Base-by-base conservation (phyloP, 192 early-diverging fungal genomes). In the Mycoemilia scoparia region DNA sequence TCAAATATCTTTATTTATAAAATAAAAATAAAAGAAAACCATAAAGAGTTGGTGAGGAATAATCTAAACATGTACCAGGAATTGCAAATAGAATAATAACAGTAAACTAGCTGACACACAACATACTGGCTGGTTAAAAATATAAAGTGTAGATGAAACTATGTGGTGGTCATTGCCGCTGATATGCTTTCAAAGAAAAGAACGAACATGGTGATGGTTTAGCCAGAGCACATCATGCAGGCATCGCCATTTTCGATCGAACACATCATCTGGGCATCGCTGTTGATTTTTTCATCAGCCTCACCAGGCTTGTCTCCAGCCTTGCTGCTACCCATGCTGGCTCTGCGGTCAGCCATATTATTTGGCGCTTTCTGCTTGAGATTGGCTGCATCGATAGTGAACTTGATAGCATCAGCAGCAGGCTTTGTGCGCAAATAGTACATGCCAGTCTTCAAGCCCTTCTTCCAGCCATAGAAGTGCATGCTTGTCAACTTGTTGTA, bases 391-490 rank as follows among this genome's bases (percentile, higher is more conserved):
- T 97, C 89, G 0, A 97, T 84, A 3, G 92, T 97, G 49, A 95
- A 95, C 73, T 97, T 85, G 66, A 97, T 93, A 7, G 92, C 89
- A 49, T 93, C 88, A 9, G 71, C 85, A 9, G 92, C 89, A n/a
- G 92, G 89, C 21, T 85, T 71, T 6, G 87, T 85, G 25, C 92
- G 80, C 34, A 97, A 61, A 56, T 97, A 97, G 60, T 97, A 97
- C 92, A 92, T 92, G 29, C 92, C 92, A 5, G 92, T 97, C 78
- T 97, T 97, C 12, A 97, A 67, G 2, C 92, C 92, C 62, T 80
- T 77, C 66, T 84, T 84, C 89, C 92, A 95, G 9, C 84, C 92
- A 54, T 95, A 91, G 46, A 97, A 95, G 60, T 95, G 88, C 92
- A 97, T 97, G 22, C 68, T 73, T 5, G 92, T 89, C 41, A 97